Evolutionary conservation across 2,329 filamentous ascomycete species (phyloP), one percentile per base, ranked within the genome.

Genomic region (Apiospora rasikravindrae): DNA sequence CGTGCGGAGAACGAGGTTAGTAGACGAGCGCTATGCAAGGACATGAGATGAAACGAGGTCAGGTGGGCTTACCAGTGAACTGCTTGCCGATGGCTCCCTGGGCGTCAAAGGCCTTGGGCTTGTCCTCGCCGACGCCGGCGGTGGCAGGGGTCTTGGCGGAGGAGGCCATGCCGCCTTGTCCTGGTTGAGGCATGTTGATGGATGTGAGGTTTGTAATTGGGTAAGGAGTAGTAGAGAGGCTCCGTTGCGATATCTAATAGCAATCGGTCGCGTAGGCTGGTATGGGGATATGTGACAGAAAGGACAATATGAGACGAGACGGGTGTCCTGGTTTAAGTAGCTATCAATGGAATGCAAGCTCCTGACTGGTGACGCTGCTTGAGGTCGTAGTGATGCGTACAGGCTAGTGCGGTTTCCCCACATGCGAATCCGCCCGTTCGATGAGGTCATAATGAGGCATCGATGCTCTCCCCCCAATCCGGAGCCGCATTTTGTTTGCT

Each of bases 31-130:
- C 13, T 10, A 42, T 42, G 40, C 6, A 14, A 42, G 10, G 22
- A 0, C 22, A 26, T 11, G 10, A 2, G 2, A n/a, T 26, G 10
- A 14, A 11, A 47, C 7, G n/a, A 26, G 22, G 69, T 37, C 24
- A 4, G 3, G 33, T 26, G 14, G 10, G 33, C 79, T 67, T 77
- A 86, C 85, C 84, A 4, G 86, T 90, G 76, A 90, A 90, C 29
- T 89, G 86, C 75, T 87, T 88, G 26, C 88, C 88, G 45, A 90
- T 83, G 0, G 83, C 80, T 6, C 88, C 88, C 0, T 84, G 79
- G 0, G 83, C 85, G 53, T 88, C 88, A 67, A 90, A 81, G 0
- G 82, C 77, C 74, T 81, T 84, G 42, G 84, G 83, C 75, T 81
- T 78, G 67, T 79, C 77, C 22, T 78, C 75, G 70, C 80, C 80